phyloP scores from a whole-genome alignment of 306 rosid genomes.

The Parietaria judaica region DNA sequence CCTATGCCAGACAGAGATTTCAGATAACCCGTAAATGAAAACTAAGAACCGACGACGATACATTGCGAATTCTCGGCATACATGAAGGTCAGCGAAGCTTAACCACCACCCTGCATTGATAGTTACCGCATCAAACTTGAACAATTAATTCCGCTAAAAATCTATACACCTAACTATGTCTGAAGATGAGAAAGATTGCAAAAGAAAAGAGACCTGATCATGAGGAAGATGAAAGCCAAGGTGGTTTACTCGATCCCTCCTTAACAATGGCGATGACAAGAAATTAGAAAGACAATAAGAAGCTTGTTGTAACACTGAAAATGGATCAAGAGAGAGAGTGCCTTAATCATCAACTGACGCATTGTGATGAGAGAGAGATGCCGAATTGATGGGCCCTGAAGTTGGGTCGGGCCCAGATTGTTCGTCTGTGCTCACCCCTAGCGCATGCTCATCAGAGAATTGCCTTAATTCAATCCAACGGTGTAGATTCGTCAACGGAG shows the following conservation, averaged over 20 bases:
- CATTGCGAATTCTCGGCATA: slow-evolving; percentile 48
- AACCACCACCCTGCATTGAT: slow-evolving; percentile 59
- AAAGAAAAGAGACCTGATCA: slow-evolving; percentile 46
- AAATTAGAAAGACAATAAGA: too few species aligned
- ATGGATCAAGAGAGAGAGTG: too few species aligned
- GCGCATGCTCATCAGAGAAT: too few species aligned
- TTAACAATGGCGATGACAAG: slow-evolving; percentile 10
- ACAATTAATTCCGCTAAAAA: not conserved
- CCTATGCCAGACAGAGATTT: slow-evolving; percentile 34
- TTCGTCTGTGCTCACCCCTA: too few species aligned
- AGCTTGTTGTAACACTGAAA: too few species aligned
- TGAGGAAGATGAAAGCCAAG: slow-evolving; percentile 67
- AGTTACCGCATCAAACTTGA: slow-evolving; percentile 4
- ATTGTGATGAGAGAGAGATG: too few species aligned
- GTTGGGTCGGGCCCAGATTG: too few species aligned
- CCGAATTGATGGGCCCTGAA: too few species aligned
- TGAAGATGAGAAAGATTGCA: not conserved
- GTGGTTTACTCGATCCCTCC: slow-evolving; percentile 83
- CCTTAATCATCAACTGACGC: too few species aligned
- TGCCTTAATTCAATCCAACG: too few species aligned
- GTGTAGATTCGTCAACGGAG: too few species aligned
- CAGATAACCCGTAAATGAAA: not conserved
- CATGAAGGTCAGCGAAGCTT: slow-evolving; percentile 69
- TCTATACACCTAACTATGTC: not conserved
- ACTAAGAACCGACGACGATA: not conserved